Conservation (phyloP, 768 basidiomycete species). For the Galerina marginata region DNA sequence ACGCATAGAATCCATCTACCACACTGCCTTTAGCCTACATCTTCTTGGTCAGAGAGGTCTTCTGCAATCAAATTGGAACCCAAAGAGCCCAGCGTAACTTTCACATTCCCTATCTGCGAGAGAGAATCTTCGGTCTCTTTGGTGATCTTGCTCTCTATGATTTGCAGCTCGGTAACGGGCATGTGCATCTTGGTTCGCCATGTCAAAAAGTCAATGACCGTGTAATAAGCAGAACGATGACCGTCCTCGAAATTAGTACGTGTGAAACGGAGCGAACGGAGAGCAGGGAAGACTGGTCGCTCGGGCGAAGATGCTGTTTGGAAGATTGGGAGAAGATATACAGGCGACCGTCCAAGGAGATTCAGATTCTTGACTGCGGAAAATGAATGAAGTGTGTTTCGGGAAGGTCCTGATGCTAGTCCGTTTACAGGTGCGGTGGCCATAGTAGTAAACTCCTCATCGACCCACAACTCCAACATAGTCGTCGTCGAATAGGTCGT, state of each 20-base stretch:
- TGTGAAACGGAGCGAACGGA: slow-evolving; percentile 20
- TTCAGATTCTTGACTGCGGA: slow-evolving; percentile 21
- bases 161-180: slow-evolving; percentile 17
- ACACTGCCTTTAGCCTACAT: neutral
- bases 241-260: slow-evolving; percentile 20
- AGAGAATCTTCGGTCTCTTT: slow-evolving; percentile 5
- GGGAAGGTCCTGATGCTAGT: slow-evolving; percentile 7
- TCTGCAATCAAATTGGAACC: neutral
- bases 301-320: slow-evolving; percentile 8
- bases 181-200: slow-evolving; percentile 14
- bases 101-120: slow-evolving; percentile 15
- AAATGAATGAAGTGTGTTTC: slow-evolving; percentile 20
- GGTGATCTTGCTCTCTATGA: slow-evolving; percentile 15
- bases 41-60: neutral
- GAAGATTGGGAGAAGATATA: slow-evolving; percentile 24
- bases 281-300: slow-evolving; percentile 14
- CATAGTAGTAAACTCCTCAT: slow-evolving; percentile 19
- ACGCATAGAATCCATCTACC: neutral
- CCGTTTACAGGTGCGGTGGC: slow-evolving; percentile 2
- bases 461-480: slow-evolving; percentile 26
- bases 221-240: slow-evolving; percentile 8
- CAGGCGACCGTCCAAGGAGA: slow-evolving; percentile 23
- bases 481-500: slow-evolving; percentile 25
- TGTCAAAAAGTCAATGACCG: slow-evolving; percentile 16
- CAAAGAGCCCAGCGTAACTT: slow-evolving; percentile 6